Conservation (phyloP, 306 rosid species). For the Delonix regia region DNA sequence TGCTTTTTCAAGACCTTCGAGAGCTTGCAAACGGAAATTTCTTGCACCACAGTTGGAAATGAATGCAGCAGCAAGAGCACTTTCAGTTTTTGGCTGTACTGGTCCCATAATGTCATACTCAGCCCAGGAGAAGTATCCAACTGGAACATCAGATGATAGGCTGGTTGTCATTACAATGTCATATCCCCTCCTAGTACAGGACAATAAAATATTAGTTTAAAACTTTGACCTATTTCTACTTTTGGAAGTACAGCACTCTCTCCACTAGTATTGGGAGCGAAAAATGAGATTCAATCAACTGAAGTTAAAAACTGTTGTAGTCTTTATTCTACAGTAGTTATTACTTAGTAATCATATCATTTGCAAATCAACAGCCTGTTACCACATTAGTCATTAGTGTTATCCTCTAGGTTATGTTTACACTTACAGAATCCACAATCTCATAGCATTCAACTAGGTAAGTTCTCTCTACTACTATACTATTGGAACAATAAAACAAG, state of each 20-base stretch:
- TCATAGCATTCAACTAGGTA: constrained; percentile 3
- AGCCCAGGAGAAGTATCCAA: constrained; percentile 99
- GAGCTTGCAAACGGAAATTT: constrained; percentile 96
- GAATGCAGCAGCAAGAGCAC: constrained; percentile 94
- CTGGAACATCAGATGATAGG: constrained; percentile 97
- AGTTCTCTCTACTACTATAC: constrained; percentile 25
- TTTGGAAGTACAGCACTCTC: constrained; percentile 8
- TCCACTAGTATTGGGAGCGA: constrained; percentile 13
- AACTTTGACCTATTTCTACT: constrained; percentile 4
- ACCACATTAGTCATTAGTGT: constrained; percentile 8
- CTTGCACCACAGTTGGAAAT: constrained; percentile 97
- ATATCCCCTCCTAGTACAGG: constrained; percentile 72
- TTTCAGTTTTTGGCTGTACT: constrained; percentile 75
- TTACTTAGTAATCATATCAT: constrained; percentile 9
- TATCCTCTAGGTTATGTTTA: constrained; percentile 21
- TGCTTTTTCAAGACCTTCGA: constrained; percentile 79
- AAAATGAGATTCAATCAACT: constrained; percentile 20
- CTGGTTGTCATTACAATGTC: constrained; percentile 89
- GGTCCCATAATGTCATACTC: constrained; percentile 98
- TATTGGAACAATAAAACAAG: constrained; percentile 24
- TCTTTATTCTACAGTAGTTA: constrained; percentile 25
- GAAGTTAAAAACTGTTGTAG: not conserved
- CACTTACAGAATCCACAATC: not conserved
- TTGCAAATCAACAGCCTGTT: constrained; percentile 14
- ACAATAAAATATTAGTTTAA: constrained; percentile 38